Conservation (phyloP, 345 rosid genomes). For the Aurinia saxatilis region DNA sequence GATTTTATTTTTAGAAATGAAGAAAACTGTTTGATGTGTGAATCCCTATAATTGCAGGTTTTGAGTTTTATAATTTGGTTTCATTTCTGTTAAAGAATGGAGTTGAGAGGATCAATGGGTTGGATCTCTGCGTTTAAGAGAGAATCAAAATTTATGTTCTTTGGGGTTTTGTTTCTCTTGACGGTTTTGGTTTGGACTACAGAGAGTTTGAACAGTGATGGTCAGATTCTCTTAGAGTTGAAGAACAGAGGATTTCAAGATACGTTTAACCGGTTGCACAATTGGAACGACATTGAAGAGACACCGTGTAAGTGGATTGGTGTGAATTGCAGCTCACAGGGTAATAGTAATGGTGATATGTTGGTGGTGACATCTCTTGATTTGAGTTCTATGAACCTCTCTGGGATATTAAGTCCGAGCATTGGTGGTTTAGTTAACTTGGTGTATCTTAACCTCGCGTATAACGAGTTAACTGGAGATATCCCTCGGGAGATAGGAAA, state of each 20-base stretch:
- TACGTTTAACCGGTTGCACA: slow-evolving; percentile 35
- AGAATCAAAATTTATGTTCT: slow-evolving; percentile 7
- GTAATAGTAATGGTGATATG: slow-evolving; percentile 8
- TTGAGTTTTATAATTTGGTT: background rate
- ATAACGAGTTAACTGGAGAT: slow-evolving; percentile 43
- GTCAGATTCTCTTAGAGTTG: slow-evolving; percentile 53
- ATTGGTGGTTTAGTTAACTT: slow-evolving; percentile 59
- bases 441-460: slow-evolving; percentile 54
- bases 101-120: slow-evolving; percentile 17
- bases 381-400: slow-evolving; percentile 68
- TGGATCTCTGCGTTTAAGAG: slow-evolving; percentile 25
- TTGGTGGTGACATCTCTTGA: slow-evolving; percentile 54
- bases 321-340: slow-evolving; percentile 62
- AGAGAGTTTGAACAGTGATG: slow-evolving; percentile 60
- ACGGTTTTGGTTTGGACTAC: slow-evolving; percentile 38
- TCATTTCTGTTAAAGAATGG: background rate
- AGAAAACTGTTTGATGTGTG: no score
- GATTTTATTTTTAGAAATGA: no score
- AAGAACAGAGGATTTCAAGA: slow-evolving; percentile 51
- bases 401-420: slow-evolving; percentile 64
- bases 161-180: slow-evolving; percentile 29
- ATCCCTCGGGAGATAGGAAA: slow-evolving; percentile 76
- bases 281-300: slow-evolving; percentile 63
- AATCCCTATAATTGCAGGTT: slow-evolving; percentile 20
- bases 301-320: slow-evolving; percentile 83